Evolutionary conservation across 2,329 filamentous ascomycete species (phyloP).

Genomic region (Fusarium sacchari): DNA sequence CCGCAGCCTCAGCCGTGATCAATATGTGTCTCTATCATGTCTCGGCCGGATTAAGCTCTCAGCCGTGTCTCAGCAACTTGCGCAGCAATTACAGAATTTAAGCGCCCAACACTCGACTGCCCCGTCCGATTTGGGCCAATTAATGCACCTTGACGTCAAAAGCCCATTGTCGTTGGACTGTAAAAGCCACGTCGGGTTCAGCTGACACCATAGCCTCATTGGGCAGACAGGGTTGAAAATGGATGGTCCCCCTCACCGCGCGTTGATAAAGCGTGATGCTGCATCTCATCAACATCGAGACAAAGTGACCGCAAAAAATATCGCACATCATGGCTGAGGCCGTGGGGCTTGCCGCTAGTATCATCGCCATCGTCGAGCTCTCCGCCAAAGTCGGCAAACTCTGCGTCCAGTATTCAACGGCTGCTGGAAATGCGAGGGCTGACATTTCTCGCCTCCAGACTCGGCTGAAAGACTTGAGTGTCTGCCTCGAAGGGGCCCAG

Average conservation of each 20-base stretch:
- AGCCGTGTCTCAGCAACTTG: no score
- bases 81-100: neutral
- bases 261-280: fast-evolving
- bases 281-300: neutral
- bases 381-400: neutral
- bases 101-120: neutral
- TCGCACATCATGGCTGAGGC: neutral
- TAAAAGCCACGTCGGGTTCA: neutral
- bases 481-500: neutral
- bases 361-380: neutral
- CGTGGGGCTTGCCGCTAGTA: neutral
- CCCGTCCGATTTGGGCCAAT: neutral
- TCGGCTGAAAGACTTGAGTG: neutral
- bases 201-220: neutral
- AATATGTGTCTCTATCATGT: no score
- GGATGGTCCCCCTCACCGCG: neutral
- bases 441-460: neutral
- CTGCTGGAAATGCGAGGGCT: neutral
- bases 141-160: neutral
- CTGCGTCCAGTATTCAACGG: neutral
- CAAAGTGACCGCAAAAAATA: neutral
- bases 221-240: neutral
- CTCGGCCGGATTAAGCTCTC: no score
- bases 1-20: no score
- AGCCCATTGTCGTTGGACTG: fast-evolving